These are phyloP conservation scores for Fusarium sp. DNA, from an alignment of 2,329 filamentous ascomycete species.

Conservation along the genomic window DNA sequence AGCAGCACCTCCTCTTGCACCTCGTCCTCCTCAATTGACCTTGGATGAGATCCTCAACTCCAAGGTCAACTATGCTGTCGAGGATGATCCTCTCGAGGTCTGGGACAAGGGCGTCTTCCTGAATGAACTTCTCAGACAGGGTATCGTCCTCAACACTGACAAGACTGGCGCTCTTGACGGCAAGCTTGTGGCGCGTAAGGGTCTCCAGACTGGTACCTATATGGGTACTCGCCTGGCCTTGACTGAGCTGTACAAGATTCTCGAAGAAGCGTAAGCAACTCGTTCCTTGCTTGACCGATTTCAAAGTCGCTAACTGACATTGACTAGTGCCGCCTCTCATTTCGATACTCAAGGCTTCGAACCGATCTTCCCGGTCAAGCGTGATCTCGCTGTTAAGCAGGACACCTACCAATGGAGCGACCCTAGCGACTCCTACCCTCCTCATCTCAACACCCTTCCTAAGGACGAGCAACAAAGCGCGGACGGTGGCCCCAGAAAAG, in stretches of 20 bases:
- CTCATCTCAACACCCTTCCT: slow-evolving; percentile 8
- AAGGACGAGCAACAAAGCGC: neutral
- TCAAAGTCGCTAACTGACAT: too few relatives aligned
- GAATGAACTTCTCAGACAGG: slow-evolving; percentile 21
- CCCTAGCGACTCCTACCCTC: slow-evolving; percentile 4
- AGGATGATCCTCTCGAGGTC: slow-evolving; percentile 1
- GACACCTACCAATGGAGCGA: slow-evolving; percentile 17
- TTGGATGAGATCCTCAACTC: slow-evolving; percentile 23
- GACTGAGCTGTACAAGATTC: slow-evolving; percentile 20
- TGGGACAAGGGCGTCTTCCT: slow-evolving; percentile 28
- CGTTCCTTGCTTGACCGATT: rapidly evolving
- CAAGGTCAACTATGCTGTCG: neutral
- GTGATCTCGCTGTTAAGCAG: slow-evolving; percentile 5
- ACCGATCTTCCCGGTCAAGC: slow-evolving; percentile 6
- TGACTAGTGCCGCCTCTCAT: neutral
- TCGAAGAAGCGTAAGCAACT: slow-evolving; percentile 15
- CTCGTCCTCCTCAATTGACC: neutral
- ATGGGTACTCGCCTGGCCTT: slow-evolving; percentile 12
- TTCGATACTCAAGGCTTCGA: slow-evolving; percentile 5
- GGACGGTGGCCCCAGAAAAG: neutral
- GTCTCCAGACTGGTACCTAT: slow-evolving; percentile 15
- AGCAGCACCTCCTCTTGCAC: neutral
- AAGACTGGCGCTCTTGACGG: neutral
- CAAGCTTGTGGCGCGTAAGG: neutral
- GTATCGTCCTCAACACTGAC: slow-evolving; percentile 8